phyloP scores from a whole-genome alignment of 768 basidiomycete genomes.

The Daedaleopsis nitida region DNA sequence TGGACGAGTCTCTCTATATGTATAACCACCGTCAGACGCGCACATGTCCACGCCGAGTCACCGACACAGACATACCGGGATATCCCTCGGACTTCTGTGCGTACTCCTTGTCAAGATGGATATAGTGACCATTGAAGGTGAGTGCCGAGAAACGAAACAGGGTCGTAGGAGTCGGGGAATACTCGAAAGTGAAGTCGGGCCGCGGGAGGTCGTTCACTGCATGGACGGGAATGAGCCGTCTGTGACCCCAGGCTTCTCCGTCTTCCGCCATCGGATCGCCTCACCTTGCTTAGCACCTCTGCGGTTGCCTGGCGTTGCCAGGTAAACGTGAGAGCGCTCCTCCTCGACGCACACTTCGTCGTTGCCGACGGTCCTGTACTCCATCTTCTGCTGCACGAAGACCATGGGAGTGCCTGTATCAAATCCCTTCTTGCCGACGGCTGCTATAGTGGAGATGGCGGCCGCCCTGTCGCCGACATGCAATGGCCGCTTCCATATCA shows the following conservation, averaged over 20 bases:
- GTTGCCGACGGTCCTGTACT: constrained; percentile 48
- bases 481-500: constrained; percentile 62
- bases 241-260: background rate
- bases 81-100: constrained; percentile 71
- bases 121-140: constrained; percentile 83
- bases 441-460: constrained; percentile 49
- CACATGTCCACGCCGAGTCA: constrained; percentile 5
- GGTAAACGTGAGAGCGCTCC: constrained; percentile 71
- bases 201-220: constrained; percentile 54
- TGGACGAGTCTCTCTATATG: constrained; percentile 88
- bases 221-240: background rate
- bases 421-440: constrained; percentile 66
- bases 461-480: constrained; percentile 53
- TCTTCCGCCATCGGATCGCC: background rate
- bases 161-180: constrained; percentile 67
- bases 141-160: constrained; percentile 87
- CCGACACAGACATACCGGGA: constrained; percentile 47
- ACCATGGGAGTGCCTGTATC: constrained; percentile 68
- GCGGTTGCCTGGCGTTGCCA: constrained; percentile 36
- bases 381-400: constrained; percentile 69
- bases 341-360: constrained; percentile 54
- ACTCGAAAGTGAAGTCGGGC: constrained; percentile 62
- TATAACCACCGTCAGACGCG: background rate
- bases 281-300: constrained; percentile 47
- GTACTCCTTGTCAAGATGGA: constrained; percentile 81